A percentile compares a stretch with the other conserved stretches of the same genome.
phyloP scores from a whole-genome alignment of 2,329 filamentous ascomycete genomes.

The Xylaria digitata region DNA sequence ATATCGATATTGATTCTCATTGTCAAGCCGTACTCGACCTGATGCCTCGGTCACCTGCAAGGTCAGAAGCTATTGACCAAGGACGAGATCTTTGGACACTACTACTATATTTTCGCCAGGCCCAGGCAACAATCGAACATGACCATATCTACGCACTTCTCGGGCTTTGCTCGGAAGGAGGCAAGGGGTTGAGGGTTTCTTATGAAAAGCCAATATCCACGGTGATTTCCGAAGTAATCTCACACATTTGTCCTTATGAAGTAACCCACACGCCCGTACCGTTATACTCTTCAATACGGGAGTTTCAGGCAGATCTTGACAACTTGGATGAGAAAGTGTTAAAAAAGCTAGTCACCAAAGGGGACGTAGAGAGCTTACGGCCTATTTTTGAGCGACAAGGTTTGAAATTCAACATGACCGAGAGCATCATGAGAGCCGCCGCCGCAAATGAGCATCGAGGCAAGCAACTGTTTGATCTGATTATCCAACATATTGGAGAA shows the following conservation, averaged over 20 bases:
- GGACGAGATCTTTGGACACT: not conserved
- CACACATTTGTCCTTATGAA: not conserved
- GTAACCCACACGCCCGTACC: not conserved
- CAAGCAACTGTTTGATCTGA: too few relatives aligned
- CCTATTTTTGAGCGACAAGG: not conserved
- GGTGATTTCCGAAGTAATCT: conserved; percentile 1
- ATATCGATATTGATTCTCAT: not conserved
- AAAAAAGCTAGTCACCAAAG: not conserved
- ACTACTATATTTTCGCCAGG: not conserved
- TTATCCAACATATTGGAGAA: not conserved
- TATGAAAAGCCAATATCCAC: conserved; percentile 3
- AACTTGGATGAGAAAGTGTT: not conserved
- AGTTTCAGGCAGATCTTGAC: not conserved
- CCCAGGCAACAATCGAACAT: conserved; percentile 2
- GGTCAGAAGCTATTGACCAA: too few relatives aligned
- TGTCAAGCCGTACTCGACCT: conserved; percentile 15
- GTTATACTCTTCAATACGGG: not conserved
- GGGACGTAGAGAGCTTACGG: not conserved
- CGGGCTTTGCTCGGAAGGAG: conserved; percentile 11
- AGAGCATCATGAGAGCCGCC: too few relatives aligned
- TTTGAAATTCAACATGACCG: not conserved
- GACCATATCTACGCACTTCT: conserved; percentile 18
- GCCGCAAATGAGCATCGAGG: too few relatives aligned
- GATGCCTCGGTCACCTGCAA: conserved; percentile 14
- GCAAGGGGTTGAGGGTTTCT: not conserved